These are phyloP conservation scores for sorghum (Sorghum bicolor) DNA, from an alignment of 176 grass and related monocot genomes.

Conservation along the genomic window DNA sequence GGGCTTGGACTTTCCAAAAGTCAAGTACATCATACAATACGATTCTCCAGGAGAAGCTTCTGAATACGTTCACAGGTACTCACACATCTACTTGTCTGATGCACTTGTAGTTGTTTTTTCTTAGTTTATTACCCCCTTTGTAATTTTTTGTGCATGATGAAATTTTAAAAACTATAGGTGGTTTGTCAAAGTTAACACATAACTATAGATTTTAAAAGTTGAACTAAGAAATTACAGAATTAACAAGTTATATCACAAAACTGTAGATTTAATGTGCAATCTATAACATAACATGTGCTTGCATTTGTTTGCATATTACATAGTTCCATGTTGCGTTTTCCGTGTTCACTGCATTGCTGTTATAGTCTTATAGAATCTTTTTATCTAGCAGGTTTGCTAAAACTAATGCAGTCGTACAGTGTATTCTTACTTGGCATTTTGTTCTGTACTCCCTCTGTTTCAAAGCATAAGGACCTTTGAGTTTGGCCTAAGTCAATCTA, in stretches of 20 bases:
- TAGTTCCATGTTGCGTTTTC: background rate
- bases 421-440: background rate
- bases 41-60: slow-evolving; percentile 97
- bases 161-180: background rate
- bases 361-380: slow-evolving; percentile 1
- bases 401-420: background rate
- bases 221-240: background rate
- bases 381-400: background rate
- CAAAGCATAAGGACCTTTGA: background rate
- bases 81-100: background rate
- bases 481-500: background rate
- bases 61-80: slow-evolving; percentile 97
- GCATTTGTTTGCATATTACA: slow-evolving; percentile 6
- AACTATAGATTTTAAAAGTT: background rate
- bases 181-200: background rate
- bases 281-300: background rate
- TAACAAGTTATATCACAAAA: background rate
- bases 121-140: slow-evolving; percentile 7
- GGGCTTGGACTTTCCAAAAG: slow-evolving; percentile 93
- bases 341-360: background rate
- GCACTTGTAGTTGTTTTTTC: slow-evolving; percentile 10
- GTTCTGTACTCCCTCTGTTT: background rate
- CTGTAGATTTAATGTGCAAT: background rate
- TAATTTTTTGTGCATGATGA: background rate
- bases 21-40: slow-evolving; percentile 90